Conservation (phyloP, 2,329 filamentous ascomycete species). For the Sporothrix humicola region DNA sequence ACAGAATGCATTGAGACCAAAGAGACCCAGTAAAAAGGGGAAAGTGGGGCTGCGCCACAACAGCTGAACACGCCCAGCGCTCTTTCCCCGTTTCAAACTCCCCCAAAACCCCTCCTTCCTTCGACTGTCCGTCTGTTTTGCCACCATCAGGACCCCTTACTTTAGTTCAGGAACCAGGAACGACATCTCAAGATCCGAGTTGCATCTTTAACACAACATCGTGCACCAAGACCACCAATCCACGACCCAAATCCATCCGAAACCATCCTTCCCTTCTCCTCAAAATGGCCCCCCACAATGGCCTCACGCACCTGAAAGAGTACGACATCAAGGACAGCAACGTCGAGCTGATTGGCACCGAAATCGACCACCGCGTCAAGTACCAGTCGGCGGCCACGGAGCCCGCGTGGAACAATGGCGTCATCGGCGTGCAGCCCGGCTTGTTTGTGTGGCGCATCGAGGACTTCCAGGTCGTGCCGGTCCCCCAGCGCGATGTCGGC, state of each 20-base stretch:
- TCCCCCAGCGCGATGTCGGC: constrained; percentile 62
- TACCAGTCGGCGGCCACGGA: constrained; percentile 68
- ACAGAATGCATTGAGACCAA: background rate
- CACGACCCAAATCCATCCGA: background rate
- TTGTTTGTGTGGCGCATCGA: constrained; percentile 71
- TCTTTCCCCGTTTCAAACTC: background rate
- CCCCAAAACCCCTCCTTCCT: background rate
- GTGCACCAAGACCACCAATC: background rate
- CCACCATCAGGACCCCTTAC: background rate
- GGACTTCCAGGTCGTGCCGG: constrained; percentile 67
- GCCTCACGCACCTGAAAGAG: constrained; percentile 66
- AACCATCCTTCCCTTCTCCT: background rate
- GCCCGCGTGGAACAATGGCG: constrained; percentile 69
- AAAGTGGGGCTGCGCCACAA: constrained; percentile 20
- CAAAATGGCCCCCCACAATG: constrained; percentile 64
- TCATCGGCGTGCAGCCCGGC: constrained; percentile 58
- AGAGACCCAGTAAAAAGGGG: background rate
- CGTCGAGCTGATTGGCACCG: constrained; percentile 67
- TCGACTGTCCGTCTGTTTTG: too few relatives aligned
- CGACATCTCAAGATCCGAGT: background rate
- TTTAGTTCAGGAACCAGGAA: constrained; percentile 21
- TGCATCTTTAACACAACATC: background rate
- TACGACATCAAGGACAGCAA: constrained; percentile 73
- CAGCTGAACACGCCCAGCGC: background rate
- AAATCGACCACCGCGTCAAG: constrained; percentile 71